Base-by-base conservation (phyloP, 2,329 filamentous ascomycete species). In the Ophiocordyceps camponoti-rufipedis region DNA sequence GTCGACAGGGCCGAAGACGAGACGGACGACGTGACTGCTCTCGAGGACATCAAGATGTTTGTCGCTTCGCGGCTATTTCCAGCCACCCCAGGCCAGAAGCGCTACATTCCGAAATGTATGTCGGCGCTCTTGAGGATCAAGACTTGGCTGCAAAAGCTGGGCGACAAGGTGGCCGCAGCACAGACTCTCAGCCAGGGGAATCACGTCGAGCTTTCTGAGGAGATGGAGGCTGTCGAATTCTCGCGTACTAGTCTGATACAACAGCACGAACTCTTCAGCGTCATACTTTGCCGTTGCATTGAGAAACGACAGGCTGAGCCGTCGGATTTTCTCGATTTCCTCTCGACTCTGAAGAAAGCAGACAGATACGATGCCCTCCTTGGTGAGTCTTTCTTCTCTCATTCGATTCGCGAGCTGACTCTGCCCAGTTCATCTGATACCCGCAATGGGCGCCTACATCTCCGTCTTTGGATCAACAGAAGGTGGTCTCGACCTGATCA, bases 261-360 rank as follows among this genome's bases (percentile, higher is more conserved):
- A 55, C 89, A 98, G 60, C 93, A 98, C 58, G 89, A 98, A 58
- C 77, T 83, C 14, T 68, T 99, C 14, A 80, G 82, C 12, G 74
- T 86, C n/a, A 82, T 94, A 45, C 66, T 93, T 44, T 80, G 78
- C 49, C 79, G 83, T 49, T 74, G 91, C 46, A 75, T 94, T 49
- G 85, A 88, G 54, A 81, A 78, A 51, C 76, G 79, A 45, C 80
- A 83, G 53, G 80, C 80, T 2, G 75, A 73, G 41, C 64, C 75
- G 5, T 69, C 78, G 33, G 86, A 95, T 56, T 88, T 94, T 53
- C 71, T 78, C 41, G 67, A 75, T 6, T 75, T 96, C 39, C 62
- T 95, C 40, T 69, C 70, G 38, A 69, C 73, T 3, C 64, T 93
- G 46, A 82, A 79, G 52, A 78, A 72, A 47, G 65, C 81, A 18